Evolutionary conservation across 306 rosid genomes (phyloP).

Genomic region (Trifolium dubium): DNA sequence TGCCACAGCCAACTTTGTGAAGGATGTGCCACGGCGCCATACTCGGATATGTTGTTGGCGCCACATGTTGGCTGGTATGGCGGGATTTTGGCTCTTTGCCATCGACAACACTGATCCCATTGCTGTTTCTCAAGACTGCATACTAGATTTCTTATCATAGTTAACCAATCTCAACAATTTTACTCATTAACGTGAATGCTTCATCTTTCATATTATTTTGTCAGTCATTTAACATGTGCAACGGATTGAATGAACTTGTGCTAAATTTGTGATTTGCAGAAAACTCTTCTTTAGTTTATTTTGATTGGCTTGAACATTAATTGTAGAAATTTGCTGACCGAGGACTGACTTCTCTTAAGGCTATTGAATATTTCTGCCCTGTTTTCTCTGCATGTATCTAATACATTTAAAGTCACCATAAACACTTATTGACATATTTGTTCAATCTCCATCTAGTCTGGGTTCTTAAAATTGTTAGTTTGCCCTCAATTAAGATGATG

Average conservation of each 20-base stretch:
- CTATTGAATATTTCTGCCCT: constrained; percentile 1
- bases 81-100: too few species aligned
- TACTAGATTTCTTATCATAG: constrained; percentile 21
- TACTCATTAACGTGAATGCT: background rate
- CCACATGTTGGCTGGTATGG: too few species aligned
- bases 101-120: too few species aligned
- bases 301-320: constrained; percentile 7
- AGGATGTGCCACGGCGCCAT: too few species aligned
- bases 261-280: background rate
- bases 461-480: background rate
- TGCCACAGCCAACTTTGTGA: too few species aligned
- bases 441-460: background rate
- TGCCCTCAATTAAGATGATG: background rate
- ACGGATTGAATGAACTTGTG: constrained; percentile 7
- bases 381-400: background rate
- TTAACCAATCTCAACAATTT: background rate
- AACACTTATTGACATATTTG: background rate
- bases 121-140: constrained; percentile 3
- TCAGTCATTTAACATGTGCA: constrained; percentile 22
- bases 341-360: background rate
- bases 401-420: constrained; percentile 8
- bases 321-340: background rate
- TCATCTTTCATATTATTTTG: constrained; percentile 1
- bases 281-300: constrained; percentile 7
- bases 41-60: too few species aligned